These are phyloP conservation scores for Paramecium primaurelia DNA, from an alignment of 73 alveolate species.

Conservation along the genomic window DNA sequence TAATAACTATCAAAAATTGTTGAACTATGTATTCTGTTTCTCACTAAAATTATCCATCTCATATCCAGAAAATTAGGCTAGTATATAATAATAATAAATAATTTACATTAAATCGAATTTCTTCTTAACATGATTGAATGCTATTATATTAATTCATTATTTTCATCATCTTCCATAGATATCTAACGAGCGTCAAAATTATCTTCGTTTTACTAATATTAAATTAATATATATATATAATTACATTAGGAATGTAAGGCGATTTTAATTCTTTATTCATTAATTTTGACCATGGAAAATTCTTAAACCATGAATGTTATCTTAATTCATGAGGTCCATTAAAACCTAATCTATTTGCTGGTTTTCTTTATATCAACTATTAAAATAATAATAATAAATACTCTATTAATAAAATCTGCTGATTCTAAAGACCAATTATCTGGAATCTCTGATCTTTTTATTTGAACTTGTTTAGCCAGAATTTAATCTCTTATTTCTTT, in stretches of 20 bases:
- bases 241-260: slow-evolving; percentile 82
- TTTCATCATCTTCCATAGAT: slow-evolving; percentile 55
- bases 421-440: slow-evolving; percentile 90
- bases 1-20: slow-evolving; percentile 6
- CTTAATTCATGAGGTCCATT: slow-evolving; percentile 96
- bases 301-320: slow-evolving; percentile 94
- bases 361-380: slow-evolving; percentile 72
- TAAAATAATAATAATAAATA: not conserved
- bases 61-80: slow-evolving; percentile 19
- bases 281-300: slow-evolving; percentile 87
- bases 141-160: slow-evolving; percentile 34
- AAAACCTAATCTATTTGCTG: slow-evolving; percentile 87
- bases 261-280: slow-evolving; percentile 78
- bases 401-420: slow-evolving; percentile 87
- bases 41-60: slow-evolving; percentile 18
- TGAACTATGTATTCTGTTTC: not conserved
- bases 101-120: slow-evolving; percentile 60
- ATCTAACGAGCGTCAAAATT: slow-evolving; percentile 66
- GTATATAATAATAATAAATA: not conserved
- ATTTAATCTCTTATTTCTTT: slow-evolving; percentile 96
- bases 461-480: slow-evolving; percentile 82
- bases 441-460: slow-evolving; percentile 88
- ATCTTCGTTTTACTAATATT: slow-evolving; percentile 50
- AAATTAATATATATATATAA: not conserved
- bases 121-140: slow-evolving; percentile 40